Evolutionary conservation across 176 grass and related monocot genomes (phyloP), one percentile per base, ranked within the genome.

Genomic region (Olyra latifolia): DNA sequence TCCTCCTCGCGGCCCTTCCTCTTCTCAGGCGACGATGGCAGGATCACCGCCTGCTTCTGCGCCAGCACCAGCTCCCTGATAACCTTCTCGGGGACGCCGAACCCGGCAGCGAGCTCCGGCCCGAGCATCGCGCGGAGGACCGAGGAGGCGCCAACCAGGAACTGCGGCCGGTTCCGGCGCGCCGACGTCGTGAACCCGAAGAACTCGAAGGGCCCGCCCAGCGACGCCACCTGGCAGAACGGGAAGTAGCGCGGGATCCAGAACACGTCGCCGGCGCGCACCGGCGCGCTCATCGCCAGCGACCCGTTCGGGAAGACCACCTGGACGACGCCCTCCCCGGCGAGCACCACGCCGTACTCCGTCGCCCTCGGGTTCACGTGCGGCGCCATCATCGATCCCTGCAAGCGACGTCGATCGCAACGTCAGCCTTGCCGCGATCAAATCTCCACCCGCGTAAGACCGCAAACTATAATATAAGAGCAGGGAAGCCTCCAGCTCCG

Each of bases 171-270:
- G 81, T 95, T 98, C 10, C 71, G 73, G 39, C 75, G 73, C 38
- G 96, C 92, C 72, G 90, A 98, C 41, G 92, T 95, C n/a, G 86
- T 93, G 84, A 95, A 98, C 38, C 92, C 92, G 75, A 98, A 98
- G 88, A 98, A 98, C 84, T 79, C 90, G 24, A 98, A 80, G 22
- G 96, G 84, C 0, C 96, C 88, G 50, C 35, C 69, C 1, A 58
- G 88, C 20, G 92, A 86, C 27, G 96, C 92, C 48, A 98, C 83
- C 74, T 98, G 96, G 39, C 86, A 93, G 84, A 98, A 98, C 0
- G 90, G 90, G 86, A 93, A 93, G 83, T 84, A 93, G 58, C 88
- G 96, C 30, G 96, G 96, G 74, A 98, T 91, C 80, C 81, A 91
- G 75, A 98, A 98, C 71, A 91, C 92, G 58, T 95, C 92, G 47